phyloP scores from a whole-genome alignment of 1,139 yeast species.

The Chernovozyma sophiae-reginae region DNA sequence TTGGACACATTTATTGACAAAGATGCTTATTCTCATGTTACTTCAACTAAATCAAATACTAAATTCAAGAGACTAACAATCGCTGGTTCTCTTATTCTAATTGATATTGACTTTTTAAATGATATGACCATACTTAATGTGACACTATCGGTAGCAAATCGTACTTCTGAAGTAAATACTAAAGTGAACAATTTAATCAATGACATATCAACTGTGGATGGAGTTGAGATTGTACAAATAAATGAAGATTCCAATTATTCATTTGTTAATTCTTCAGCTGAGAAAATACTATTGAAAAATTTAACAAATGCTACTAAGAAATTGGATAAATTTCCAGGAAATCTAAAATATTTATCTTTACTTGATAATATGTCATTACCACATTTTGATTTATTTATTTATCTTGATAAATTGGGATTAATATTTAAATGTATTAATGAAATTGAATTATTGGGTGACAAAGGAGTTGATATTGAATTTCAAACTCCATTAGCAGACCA shows the following conservation, averaged over 20 bases:
- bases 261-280: constrained; percentile 16
- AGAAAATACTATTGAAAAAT: constrained; percentile 26
- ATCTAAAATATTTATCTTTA: constrained; percentile 34
- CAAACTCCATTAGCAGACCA: constrained; percentile 9
- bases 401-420: constrained; percentile 29
- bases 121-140: constrained; percentile 24
- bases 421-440: constrained; percentile 13
- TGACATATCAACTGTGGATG: neutral
- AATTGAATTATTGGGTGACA: constrained; percentile 7
- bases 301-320: constrained; percentile 14
- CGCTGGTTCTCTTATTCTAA: constrained; percentile 39
- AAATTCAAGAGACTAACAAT: constrained; percentile 33
- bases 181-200: constrained; percentile 6
- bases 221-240: neutral
- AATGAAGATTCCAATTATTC: constrained; percentile 1
- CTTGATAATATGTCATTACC: constrained; percentile 33
- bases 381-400: constrained; percentile 28
- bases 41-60: constrained; percentile 12
- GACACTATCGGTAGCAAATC: constrained; percentile 36
- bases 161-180: constrained; percentile 8
- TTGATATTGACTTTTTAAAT: constrained; percentile 39
- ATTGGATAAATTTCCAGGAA: constrained; percentile 31
- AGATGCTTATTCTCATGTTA: constrained; percentile 27
- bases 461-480: neutral
- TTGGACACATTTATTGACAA: constrained; percentile 43